Evolutionary conservation across 2,329 filamentous ascomycete genomes (phyloP), one percentile per base, ranked within the genome.

Genomic region (Hypoxylon sp.): DNA sequence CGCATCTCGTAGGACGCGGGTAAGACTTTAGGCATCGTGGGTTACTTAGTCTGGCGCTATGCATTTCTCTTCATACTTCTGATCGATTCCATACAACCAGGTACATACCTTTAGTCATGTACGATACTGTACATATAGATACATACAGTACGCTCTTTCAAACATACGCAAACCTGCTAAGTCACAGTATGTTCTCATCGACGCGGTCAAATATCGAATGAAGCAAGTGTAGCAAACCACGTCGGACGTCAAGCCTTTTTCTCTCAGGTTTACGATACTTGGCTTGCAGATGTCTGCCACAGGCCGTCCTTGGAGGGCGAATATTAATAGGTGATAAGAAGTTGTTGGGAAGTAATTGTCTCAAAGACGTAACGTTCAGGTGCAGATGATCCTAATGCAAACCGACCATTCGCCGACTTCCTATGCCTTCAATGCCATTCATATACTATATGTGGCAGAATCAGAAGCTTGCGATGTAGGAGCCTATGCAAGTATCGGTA

Each of bases 311-410:
- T 23, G 21, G 53, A 51, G 30, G 32, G 28, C 19, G 43, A n/a
- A 30, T 46, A 59, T 43, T 6, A 28, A 51, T 48, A 38, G 23
- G n/a, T 43, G 19, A 41, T 50, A 51, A 50, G 49, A 36, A 59
- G 25, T 36, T 62, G 59, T 66, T 67, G 60, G 57, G 62, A 59
- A 64, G 53, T 57, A 61, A 64, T 59, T 69, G 63, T 63, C 58
- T 69, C 60, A 36, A 43, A 61, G 56, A 65, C 43, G 68, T 69
- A 67, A 67, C 68, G 38, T 69, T 65, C 30, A 21, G 60, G 46
- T 65, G 63, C 68, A 71, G 63, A 63, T 69, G 66, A 68, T 67
- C 53, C 60, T 50, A 58, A 59, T 66, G 25, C 28, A 30, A 66
- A 56, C 50, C 23, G 30, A 45, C 60, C 55, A 70, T 70, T 66